phyloP scores from a whole-genome alignment of 495 filamentous ascomycete species.

The Achaetomiella virescens region DNA sequence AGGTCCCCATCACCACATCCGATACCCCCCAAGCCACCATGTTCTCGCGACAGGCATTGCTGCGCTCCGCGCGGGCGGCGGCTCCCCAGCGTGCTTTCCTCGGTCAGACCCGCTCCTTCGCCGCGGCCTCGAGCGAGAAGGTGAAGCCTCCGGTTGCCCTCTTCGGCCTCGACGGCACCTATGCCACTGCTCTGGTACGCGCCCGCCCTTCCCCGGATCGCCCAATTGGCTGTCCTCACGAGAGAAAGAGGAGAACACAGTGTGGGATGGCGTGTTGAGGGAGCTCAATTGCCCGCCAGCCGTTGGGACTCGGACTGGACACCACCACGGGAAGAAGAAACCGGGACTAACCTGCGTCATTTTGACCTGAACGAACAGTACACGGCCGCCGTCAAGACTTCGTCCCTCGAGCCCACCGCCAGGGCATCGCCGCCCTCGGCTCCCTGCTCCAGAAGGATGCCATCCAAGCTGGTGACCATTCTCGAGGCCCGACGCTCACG shows the following conservation, averaged over 20 bases:
- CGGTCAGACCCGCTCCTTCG: slow-evolving; percentile 59
- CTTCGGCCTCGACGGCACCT: slow-evolving; percentile 95
- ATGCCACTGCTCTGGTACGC: slow-evolving; percentile 94
- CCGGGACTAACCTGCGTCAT: slow-evolving; percentile 30
- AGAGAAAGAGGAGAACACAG: neutral
- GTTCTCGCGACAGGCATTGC: slow-evolving; percentile 56
- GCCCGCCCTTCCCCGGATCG: slow-evolving; percentile 8
- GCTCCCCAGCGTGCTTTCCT: slow-evolving; percentile 44
- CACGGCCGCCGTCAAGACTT: slow-evolving; percentile 85
- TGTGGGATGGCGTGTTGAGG: neutral
- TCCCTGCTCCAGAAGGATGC: slow-evolving; percentile 68
- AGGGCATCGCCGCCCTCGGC: slow-evolving; percentile 64
- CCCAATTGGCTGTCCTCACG: slow-evolving; percentile 12
- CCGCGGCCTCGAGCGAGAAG: slow-evolving; percentile 53
- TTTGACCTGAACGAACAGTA: slow-evolving; percentile 54
- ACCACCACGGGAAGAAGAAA: neutral
- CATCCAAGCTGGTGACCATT: slow-evolving; percentile 69
- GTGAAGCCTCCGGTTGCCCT: slow-evolving; percentile 82
- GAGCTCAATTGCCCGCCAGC: neutral
- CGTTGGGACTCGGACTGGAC: neutral
- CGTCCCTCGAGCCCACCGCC: slow-evolving; percentile 72
- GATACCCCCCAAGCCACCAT: slow-evolving; percentile 44
- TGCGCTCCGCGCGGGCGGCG: slow-evolving; percentile 51
- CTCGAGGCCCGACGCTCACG: slow-evolving; percentile 75
- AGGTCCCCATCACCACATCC: slow-evolving; percentile 28